Conservation (phyloP, 805 yeast species). For the Teunomyces panamensis region DNA sequence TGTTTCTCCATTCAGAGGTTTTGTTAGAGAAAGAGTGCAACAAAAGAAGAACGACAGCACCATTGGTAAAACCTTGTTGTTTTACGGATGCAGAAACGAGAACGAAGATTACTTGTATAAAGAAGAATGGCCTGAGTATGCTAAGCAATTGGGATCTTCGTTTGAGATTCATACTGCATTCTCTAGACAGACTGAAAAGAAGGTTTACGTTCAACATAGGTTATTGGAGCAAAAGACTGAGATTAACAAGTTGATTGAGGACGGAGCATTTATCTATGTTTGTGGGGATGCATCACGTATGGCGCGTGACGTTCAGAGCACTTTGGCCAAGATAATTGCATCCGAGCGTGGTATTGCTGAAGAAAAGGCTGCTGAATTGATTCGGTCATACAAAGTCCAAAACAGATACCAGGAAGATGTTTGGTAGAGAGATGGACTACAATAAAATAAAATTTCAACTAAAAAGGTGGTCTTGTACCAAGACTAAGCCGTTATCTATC, state of each 20-base stretch:
- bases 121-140: constrained; percentile 84
- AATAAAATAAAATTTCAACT: not conserved
- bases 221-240: constrained; percentile 52
- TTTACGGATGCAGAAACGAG: constrained; percentile 84
- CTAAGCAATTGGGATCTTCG: constrained; percentile 54
- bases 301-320: constrained; percentile 89
- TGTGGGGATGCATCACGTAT: constrained; percentile 96
- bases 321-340: constrained; percentile 62
- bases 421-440: constrained; percentile 53
- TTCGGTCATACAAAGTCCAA: constrained; percentile 74
- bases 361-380: constrained; percentile 70
- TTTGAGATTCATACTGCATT: constrained; percentile 82
- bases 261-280: constrained; percentile 87
- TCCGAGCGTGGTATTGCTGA: constrained; percentile 59
- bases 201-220: constrained; percentile 84
- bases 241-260: constrained; percentile 50
- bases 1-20: constrained; percentile 97
- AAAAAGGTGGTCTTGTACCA: not conserved
- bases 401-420: constrained; percentile 97
- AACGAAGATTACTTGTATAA: constrained; percentile 79
- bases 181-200: constrained; percentile 63
- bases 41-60: constrained; percentile 30
- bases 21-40: constrained; percentile 81
- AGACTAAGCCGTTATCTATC: not conserved
- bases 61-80: constrained; percentile 71